These are phyloP conservation scores for Podosphaera xanthii DNA, from an alignment of 2,329 filamentous ascomycete genomes.

Conservation along the genomic window DNA sequence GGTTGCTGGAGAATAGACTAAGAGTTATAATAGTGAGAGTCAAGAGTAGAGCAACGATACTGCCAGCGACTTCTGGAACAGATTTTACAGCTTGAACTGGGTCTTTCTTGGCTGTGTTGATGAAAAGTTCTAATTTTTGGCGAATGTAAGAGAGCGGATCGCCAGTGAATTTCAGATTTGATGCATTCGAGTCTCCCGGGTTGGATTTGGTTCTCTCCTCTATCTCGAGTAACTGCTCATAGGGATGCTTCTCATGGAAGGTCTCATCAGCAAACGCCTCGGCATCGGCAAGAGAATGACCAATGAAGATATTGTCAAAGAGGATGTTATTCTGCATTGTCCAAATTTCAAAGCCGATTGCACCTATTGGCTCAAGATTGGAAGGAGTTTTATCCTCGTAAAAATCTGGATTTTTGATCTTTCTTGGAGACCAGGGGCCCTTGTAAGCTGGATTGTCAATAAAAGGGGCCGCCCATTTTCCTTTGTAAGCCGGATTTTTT, in stretches of 20 bases:
- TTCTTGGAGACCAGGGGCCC: slow-evolving; percentile 78
- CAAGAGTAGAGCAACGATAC: slow-evolving; percentile 45
- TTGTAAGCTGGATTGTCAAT: slow-evolving; percentile 98
- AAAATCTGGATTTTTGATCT: slow-evolving; percentile 92
- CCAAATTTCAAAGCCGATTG: slow-evolving; percentile 97
- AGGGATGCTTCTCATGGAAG: slow-evolving; percentile 66
- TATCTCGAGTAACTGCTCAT: slow-evolving; percentile 62
- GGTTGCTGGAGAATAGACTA: slow-evolving; percentile 37
- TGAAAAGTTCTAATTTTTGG: slow-evolving; percentile 85
- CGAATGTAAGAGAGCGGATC: slow-evolving; percentile 72
- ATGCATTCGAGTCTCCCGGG: slow-evolving; percentile 35
- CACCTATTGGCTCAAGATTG: slow-evolving; percentile 95
- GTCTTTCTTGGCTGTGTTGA: slow-evolving; percentile 57
- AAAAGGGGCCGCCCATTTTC: slow-evolving; percentile 82
- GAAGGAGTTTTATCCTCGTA: slow-evolving; percentile 92
- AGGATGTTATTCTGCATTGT: slow-evolving; percentile 98
- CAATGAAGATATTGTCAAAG: slow-evolving; percentile 99
- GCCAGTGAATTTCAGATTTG: slow-evolving; percentile 69
- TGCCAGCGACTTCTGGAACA: slow-evolving; percentile 76
- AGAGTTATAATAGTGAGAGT: slow-evolving; percentile 49
- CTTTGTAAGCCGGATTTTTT: slow-evolving; percentile 85
- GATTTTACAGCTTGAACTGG: slow-evolving; percentile 67
- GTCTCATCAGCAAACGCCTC: slow-evolving; percentile 73
- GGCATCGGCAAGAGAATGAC: slow-evolving; percentile 85
- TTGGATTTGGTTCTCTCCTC: slow-evolving; percentile 55